Base-by-base conservation (phyloP, 202 grass and related monocot genomes). In the Bolboschoenoplectus hybrid region DNA sequence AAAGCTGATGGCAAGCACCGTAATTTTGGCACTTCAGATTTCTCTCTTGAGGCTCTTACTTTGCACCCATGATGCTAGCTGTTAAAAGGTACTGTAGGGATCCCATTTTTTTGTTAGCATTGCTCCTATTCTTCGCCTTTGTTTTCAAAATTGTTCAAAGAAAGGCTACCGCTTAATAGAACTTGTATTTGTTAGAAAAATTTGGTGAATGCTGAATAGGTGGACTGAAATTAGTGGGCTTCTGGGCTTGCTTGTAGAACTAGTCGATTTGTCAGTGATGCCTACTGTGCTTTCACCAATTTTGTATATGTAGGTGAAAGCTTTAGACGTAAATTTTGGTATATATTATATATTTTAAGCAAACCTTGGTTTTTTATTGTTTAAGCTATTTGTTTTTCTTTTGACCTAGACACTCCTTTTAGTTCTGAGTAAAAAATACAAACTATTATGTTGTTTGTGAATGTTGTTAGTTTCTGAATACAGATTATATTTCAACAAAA, bases 1-100 rank as follows among this genome's bases (percentile, higher is more conserved):
- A 91, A 94, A 86, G 93, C 89, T 63, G 96, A 98, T 90, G 96
- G 96, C 66, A 94, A 88, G 80, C 96, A 98, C 82, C 88, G 96
- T 52, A 95, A 96, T 81, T 95, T 98, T 36, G 93, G 93, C 62
- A 81, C 87, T 56, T 65, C 90, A 82, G 64, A 79, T 3, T 57
- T 89, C 58, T 67, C 90, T 19, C 71, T 44, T 44, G 91, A 92
- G 67, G 74, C 93, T 32, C 60, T 94, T 83, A 52, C 82, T 3
- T 19, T 90, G 6, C 74, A 88, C 20, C 82, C 63, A 57, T 84
- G 64, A 84, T 45, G 57, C 7, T 66, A 41, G 75, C 75, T 79
- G 52, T 67, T 67, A 50, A 32, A 14, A 47, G 61, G 61, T 46
- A 34, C 65, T 11, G 36, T 35, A 34, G 6, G 32, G 13, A 4